Evolutionary conservation across 2,329 filamentous ascomycete genomes (phyloP).

Genomic region (Arthrobotrys pseudoclavata): DNA sequence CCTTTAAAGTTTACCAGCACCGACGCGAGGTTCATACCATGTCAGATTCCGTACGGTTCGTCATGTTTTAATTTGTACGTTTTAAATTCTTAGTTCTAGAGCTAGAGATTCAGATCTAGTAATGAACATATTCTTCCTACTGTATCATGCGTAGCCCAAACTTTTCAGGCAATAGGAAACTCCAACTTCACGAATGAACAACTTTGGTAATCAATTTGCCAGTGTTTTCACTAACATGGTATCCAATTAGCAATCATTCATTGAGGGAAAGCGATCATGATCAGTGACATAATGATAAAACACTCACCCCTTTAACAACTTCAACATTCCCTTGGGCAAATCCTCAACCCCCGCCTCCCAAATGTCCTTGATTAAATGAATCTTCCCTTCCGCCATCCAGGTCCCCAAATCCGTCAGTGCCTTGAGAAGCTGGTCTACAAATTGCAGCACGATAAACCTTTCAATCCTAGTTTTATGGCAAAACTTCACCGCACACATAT

Average conservation of each 20-base stretch:
- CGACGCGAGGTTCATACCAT: too few species aligned
- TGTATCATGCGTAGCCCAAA: neutral
- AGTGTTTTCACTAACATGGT: conserved; percentile 38
- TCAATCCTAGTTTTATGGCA: conserved; percentile 66
- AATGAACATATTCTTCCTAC: neutral
- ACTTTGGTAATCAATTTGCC: conserved; percentile 40
- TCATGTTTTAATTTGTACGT: neutral
- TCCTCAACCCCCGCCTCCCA: conserved; percentile 52
- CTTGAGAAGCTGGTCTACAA: conserved; percentile 62
- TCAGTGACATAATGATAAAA: too few species aligned
- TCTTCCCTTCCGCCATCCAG: conserved; percentile 56
- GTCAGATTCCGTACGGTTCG: too few species aligned
- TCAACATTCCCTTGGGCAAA: conserved; percentile 58
- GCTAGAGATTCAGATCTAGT: neutral
- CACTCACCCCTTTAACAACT: conserved; percentile 51
- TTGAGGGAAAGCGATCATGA: neutral
- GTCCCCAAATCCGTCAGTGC: conserved; percentile 34
- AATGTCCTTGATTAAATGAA: conserved; percentile 52
- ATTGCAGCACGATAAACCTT: conserved; percentile 69
- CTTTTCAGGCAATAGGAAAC: neutral
- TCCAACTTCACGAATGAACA: neutral
- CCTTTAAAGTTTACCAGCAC: too few species aligned
- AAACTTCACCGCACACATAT: conserved; percentile 62
- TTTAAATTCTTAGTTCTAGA: neutral
- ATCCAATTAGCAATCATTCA: neutral